Evolutionary conservation across 768 basidiomycete genomes (phyloP), one percentile per base, ranked within the genome.

Genomic region (Suillus occidentalis): DNA sequence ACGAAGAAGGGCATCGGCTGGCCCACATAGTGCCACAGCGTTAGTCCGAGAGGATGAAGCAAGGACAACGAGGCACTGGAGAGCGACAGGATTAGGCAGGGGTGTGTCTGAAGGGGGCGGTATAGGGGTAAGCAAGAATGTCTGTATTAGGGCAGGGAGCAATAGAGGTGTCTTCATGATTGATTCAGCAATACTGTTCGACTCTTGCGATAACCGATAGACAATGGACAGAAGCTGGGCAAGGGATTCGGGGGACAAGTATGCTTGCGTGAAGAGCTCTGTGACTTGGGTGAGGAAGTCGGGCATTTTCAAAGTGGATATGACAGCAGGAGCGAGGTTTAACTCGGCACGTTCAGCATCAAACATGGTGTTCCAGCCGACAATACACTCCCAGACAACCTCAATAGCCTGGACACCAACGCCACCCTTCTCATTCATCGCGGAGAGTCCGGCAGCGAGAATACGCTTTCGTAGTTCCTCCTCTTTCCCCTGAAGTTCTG

Each of bases 351-450:
- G 84, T 25, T 79, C 79, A 10, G 77, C 20, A 4, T 67, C 69
- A 4, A 58, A 63, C 43, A 63, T 37, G 22, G 75, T 14, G 65
- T 88, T 81, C 88, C 89, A 91, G n/a, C 79, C 83, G 1, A 89
- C 90, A 31, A 91, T 72, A 61, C 87, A 89, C 65, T 86, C 85
- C 90, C 91, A 93, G 25, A 90, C 75, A 4, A 91, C 82, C 64
- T 92, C 89, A 9, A 92, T 81, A 0, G 90, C 91, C 13, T 81
- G 82, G 4, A 83, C 83, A 8, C 89, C 90, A 12, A 92, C 81
- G 65, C 84, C 85, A 4, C 90, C 91, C 22, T 82, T 81, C 71
- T 90, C 89, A 9, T 75, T 75, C 70, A 93, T 76, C 0, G 89
- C 89, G 65, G 88, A 87, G 13, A 89, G 78, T 1, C 88, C 91